A percentile compares a stretch with the other conserved stretches of the same genome.
These are phyloP conservation scores for Rubroshorea leprosula DNA, from an alignment of 345 rosid species.

Conservation along the genomic window DNA sequence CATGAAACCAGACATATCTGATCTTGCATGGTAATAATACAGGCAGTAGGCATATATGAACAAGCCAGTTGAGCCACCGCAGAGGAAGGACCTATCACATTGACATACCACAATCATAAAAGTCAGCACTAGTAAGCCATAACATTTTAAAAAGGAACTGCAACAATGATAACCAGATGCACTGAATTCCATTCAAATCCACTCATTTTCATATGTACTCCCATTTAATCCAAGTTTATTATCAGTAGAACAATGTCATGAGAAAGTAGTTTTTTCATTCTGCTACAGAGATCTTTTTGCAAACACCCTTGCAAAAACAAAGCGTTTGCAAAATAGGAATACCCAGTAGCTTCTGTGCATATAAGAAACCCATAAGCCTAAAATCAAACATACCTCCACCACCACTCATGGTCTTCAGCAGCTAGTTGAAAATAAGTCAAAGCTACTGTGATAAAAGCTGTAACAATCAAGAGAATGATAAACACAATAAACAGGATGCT, in stretches of 20 bases:
- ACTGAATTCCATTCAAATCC: too few relatives aligned
- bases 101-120: neutral
- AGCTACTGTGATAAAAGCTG: constrained; percentile 44
- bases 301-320: neutral
- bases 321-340: neutral
- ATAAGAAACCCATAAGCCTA: neutral
- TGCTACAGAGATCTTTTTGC: too few relatives aligned
- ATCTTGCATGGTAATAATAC: constrained; percentile 41
- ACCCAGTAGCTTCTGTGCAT: neutral
- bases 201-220: too few relatives aligned
- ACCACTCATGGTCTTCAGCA: constrained; percentile 53
- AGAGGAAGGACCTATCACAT: constrained; percentile 39
- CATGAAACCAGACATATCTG: constrained; percentile 51
- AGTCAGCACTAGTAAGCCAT: neutral
- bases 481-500: constrained; percentile 52
- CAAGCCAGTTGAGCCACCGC: constrained; percentile 49
- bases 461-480: constrained; percentile 47
- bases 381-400: constrained; percentile 44
- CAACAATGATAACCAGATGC: too few relatives aligned
- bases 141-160: neutral
- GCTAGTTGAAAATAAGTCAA: constrained; percentile 52
- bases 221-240: too few relatives aligned
- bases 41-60: constrained; percentile 46
- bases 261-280: too few relatives aligned
- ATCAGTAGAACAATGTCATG: too few relatives aligned